Evolutionary conservation across 1,139 yeast species (phyloP).

Genomic region (Kazachstania sp.): DNA sequence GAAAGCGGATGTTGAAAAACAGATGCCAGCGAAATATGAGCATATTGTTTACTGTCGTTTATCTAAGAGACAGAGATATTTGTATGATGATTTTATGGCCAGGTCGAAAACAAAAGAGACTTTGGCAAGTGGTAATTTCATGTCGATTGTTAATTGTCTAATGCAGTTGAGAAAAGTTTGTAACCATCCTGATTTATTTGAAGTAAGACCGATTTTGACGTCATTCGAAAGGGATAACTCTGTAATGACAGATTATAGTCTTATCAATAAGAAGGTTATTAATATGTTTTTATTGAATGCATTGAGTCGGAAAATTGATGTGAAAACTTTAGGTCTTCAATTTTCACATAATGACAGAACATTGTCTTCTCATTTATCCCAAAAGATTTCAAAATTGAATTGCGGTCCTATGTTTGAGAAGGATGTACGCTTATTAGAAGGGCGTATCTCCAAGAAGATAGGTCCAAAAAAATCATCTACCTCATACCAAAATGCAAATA

Average conservation of each 20-base stretch:
- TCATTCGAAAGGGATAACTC: slow-evolving; percentile 70
- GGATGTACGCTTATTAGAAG: neutral
- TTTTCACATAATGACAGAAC: slow-evolving; percentile 42
- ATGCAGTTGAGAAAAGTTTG: slow-evolving; percentile 98
- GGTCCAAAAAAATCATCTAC: slow-evolving; percentile 15
- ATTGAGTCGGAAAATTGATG: slow-evolving; percentile 35
- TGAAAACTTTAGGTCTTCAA: slow-evolving; percentile 54
- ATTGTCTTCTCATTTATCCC: slow-evolving; percentile 41
- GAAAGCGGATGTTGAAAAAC: slow-evolving; percentile 95
- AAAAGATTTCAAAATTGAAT: slow-evolving; percentile 3
- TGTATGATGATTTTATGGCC: slow-evolving; percentile 96
- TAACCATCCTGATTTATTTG: slow-evolving; percentile 94
- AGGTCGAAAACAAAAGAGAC: slow-evolving; percentile 94
- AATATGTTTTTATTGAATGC: slow-evolving; percentile 33
- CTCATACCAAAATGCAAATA: slow-evolving; percentile 37
- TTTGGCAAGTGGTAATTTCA: slow-evolving; percentile 85
- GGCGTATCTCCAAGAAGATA: neutral
- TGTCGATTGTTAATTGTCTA: slow-evolving; percentile 91
- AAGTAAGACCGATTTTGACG: slow-evolving; percentile 89
- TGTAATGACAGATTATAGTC: slow-evolving; percentile 45
- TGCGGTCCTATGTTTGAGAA: slow-evolving; percentile 25
- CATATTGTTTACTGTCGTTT: slow-evolving; percentile 88
- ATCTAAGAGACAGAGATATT: slow-evolving; percentile 82
- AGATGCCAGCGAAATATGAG: slow-evolving; percentile 97
- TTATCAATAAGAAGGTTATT: slow-evolving; percentile 39